Evolutionary conservation across 768 basidiomycete genomes (phyloP), one percentile per base, ranked within the genome.

Genomic region (Serendipita indica): DNA sequence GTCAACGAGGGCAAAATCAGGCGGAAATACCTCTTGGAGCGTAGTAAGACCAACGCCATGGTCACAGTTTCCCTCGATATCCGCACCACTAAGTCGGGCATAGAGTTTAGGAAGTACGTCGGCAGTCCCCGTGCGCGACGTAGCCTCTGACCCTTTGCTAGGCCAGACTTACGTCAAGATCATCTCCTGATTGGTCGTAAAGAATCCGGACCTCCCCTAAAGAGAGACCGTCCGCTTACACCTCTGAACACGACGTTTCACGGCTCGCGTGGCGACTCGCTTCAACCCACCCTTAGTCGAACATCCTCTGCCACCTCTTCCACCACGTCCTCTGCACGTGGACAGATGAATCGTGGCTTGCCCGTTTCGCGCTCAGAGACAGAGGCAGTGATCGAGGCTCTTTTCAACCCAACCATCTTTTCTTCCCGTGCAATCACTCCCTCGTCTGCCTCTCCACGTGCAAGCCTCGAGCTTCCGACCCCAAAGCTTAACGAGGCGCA

Each of bases 11-110:
- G 81, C 33, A 63, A 67, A 7, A 75, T 86, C 25, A 79, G 79
- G 7, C 74, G 87, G 16, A 73, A 79, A 3, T 85, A 86, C 68
- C 73, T 87, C 4, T 70, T 88, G 3, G 73, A 79, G 49, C 78
- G 85, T 64, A 86, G 83, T 64, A 86, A 84, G 69, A 86, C 81
- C 35, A 89, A 89, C 63, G 85, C 87, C 0, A 84, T 54, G 49
- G 49, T 54, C 20, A 54, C 49, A 4, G 32, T 54, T 27, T 54
- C 49, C 7, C 2, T 54, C 20, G 49, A 54, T 20, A 54, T 54
- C 16, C 20, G 20, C 10, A 54, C 49, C 10, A 20, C 30, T 10
- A 54, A 54, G 49, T 3, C 16, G 20, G 49, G 49, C 5, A 32
- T 27, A 30, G 49, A 54, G 10, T 54, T 54, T 28, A 25, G 30